Conservation (phyloP, 164 flowering plant species). For the Chimonanthus praecox region DNA sequence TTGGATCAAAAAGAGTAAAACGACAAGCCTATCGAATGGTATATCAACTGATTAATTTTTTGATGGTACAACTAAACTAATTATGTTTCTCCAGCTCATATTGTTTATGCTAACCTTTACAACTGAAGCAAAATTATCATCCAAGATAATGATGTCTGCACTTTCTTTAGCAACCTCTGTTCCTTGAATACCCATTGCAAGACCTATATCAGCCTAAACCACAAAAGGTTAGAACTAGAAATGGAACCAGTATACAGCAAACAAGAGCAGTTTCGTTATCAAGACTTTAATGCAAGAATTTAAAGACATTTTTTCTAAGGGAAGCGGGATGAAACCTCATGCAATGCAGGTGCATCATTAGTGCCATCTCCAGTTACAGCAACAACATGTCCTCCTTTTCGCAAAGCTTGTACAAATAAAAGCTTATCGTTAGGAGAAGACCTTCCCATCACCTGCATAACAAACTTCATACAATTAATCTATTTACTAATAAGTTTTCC, state of each 20-base stretch:
- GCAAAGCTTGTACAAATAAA: conserved; percentile 84
- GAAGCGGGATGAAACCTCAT: conserved; percentile 51
- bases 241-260: neutral
- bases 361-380: conserved; percentile 99
- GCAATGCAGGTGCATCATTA: conserved; percentile 97
- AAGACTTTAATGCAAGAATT: too few relatives aligned
- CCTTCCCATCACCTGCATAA: conserved; percentile 84
- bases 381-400: conserved; percentile 70
- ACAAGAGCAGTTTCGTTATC: too few relatives aligned
- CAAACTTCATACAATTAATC: conserved; percentile 3
- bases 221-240: conserved; percentile 3
- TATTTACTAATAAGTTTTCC: too few relatives aligned
- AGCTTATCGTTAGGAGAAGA: conserved; percentile 98
- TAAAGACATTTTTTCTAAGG: too few relatives aligned
- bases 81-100: neutral
- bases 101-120: conserved; percentile 58
- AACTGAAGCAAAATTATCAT: conserved; percentile 90
- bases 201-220: conserved; percentile 90
- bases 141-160: conserved; percentile 94
- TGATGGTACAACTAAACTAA: neutral
- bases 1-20: too few relatives aligned
- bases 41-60: neutral
- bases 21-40: too few relatives aligned
- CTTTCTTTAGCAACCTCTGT: conserved; percentile 99
- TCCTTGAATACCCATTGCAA: conserved; percentile 93